A percentile compares a stretch with the other conserved stretches of the same genome.
Evolutionary conservation across 768 basidiomycete genomes (phyloP).

Genomic region (Pholiota molesta): DNA sequence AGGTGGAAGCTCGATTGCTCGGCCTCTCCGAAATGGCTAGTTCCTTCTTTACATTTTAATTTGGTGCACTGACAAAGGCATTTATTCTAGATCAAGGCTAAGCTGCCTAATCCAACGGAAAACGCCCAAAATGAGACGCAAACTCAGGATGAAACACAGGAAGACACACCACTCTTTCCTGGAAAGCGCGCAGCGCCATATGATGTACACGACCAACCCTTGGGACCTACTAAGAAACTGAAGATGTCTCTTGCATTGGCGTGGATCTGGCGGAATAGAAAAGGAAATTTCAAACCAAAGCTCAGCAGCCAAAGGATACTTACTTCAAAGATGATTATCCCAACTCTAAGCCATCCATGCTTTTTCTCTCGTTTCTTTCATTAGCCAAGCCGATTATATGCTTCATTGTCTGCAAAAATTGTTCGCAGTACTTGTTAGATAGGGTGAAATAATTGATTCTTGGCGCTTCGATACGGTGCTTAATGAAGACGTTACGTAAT

Average conservation of each 20-base stretch:
- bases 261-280: conserved; percentile 76
- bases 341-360: too few relatives aligned
- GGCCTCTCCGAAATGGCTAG: conserved; percentile 60
- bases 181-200: conserved; percentile 20
- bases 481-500: conserved; percentile 13
- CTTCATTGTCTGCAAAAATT: too few relatives aligned
- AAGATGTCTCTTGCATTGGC: conserved; percentile 73
- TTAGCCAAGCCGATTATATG: too few relatives aligned
- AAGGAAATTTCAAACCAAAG: not conserved
- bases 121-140: conserved; percentile 27
- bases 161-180: not conserved
- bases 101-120: conserved; percentile 10
- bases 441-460: too few relatives aligned
- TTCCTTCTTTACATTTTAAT: conserved; percentile 4
- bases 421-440: too few relatives aligned
- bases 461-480: too few relatives aligned
- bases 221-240: conserved; percentile 54
- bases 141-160: conserved; percentile 40
- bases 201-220: conserved; percentile 18
- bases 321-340: too few relatives aligned
- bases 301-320: not conserved
- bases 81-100: conserved; percentile 14
- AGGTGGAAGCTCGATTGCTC: conserved; percentile 61
- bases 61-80: conserved; percentile 6
- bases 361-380: too few relatives aligned